Percentiles rank a stretch among this genome's conserved stretches.
These are phyloP conservation scores for Mantamonas sphyraenae DNA, from an alignment of 78 protist species.

Conservation along the genomic window DNA sequence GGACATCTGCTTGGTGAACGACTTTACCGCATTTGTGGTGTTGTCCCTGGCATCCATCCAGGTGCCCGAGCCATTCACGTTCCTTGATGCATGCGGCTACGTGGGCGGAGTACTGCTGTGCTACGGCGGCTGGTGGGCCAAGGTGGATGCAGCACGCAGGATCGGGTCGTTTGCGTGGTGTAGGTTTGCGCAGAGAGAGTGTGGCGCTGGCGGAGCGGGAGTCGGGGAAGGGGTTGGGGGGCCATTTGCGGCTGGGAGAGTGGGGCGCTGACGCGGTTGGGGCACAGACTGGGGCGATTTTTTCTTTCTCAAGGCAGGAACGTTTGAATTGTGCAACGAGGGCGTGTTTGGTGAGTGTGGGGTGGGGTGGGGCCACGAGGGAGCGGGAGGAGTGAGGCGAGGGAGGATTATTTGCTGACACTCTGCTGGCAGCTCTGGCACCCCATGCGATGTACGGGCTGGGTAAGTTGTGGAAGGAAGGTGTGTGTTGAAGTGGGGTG, in stretches of 20 bases:
- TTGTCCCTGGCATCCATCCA: constrained; percentile 4
- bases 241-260: not conserved
- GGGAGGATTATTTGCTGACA: constrained; percentile 7
- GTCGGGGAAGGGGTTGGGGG: not conserved
- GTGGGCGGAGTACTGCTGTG: constrained; percentile 43
- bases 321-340: not conserved
- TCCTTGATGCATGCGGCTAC: constrained; percentile 31
- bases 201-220: not conserved
- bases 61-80: constrained; percentile 19
- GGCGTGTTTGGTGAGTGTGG: not conserved
- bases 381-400: not conserved
- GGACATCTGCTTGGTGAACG: constrained; percentile 61
- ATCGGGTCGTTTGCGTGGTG: constrained; percentile 84
- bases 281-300: constrained; percentile 78
- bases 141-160: constrained; percentile 77
- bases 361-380: not conserved
- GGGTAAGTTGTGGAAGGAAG: constrained; percentile 28
- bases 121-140: constrained; percentile 59
- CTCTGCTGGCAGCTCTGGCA: constrained; percentile 79
- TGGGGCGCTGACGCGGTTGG: not conserved
- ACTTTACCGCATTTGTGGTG: constrained; percentile 39
- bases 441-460: constrained; percentile 86
- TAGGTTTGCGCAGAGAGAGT: not conserved
- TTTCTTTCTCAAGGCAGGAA: constrained; percentile 62
- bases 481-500: not conserved